These are phyloP conservation scores for Chalaropsis thielavioides DNA, from an alignment of 2,329 filamentous ascomycete genomes.

Conservation along the genomic window DNA sequence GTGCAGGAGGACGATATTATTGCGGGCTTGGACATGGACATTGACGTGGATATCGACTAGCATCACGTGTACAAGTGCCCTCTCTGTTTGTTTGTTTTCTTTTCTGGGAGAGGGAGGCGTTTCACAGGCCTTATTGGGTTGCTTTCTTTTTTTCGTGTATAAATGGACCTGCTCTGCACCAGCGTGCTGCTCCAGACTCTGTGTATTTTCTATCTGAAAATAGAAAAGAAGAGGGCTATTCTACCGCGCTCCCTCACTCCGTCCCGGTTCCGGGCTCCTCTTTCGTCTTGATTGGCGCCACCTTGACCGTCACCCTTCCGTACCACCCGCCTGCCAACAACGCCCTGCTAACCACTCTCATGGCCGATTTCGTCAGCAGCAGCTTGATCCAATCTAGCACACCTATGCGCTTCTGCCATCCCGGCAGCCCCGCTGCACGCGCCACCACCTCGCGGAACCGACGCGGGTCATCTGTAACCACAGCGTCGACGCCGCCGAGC, in stretches of 20 bases:
- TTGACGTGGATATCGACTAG: slow-evolving; percentile 55
- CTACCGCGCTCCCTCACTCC: background rate
- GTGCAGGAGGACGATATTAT: slow-evolving; percentile 89
- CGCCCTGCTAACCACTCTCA: slow-evolving; percentile 3
- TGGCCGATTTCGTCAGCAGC: slow-evolving; percentile 7
- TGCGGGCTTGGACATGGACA: slow-evolving; percentile 72
- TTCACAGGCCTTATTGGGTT: background rate
- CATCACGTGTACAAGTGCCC: background rate
- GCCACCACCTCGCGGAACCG: slow-evolving; percentile 43
- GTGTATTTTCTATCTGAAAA: background rate
- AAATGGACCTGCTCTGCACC: background rate
- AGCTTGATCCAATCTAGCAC: background rate
- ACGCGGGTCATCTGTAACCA: slow-evolving; percentile 73
- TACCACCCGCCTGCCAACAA: slow-evolving; percentile 15
- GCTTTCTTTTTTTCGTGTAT: background rate
- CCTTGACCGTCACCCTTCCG: slow-evolving; percentile 13
- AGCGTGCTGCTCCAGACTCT: background rate
- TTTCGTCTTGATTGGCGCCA: background rate
- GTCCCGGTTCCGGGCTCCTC: background rate
- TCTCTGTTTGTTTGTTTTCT: background rate
- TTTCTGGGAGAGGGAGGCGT: background rate
- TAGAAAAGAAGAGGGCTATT: background rate
- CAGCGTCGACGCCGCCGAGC: slow-evolving; percentile 47
- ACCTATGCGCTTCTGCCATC: slow-evolving; percentile 2
- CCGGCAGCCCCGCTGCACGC: slow-evolving; percentile 1